Base-by-base conservation (phyloP, 495 filamentous ascomycete genomes). In the Hypoxylon subgilvum region DNA sequence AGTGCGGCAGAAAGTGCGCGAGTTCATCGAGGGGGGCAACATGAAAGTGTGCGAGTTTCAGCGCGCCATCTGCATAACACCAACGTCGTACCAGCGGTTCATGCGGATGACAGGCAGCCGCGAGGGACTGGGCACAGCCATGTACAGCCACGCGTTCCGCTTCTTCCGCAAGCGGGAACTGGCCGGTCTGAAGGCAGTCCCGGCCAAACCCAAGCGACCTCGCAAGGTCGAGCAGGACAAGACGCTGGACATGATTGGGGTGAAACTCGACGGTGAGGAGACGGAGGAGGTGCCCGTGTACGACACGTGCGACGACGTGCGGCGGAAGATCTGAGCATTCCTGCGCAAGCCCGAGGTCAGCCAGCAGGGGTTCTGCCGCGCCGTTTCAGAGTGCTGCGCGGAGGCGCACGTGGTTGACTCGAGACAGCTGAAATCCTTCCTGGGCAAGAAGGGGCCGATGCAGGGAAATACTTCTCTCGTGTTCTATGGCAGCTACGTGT, bases 301-400 rank as follows among this genome's bases (percentile, higher is more conserved):
- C 67, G 78, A 82, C 53, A 80, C 78, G 19, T 83, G 79, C 59
- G 75, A 84, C 57, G 74, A 78, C 36, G 61, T 84, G 22, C 76
- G 79, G 17, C 69, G 68, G 59, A 83, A 83, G 67, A 79, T 84
- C 42, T 60, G 65, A 17, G 74, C 74, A 2, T 68, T 77, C 41
- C 71, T 85, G 0, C 57, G 51, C 1, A 65, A 75, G 17, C 57
- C 66, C 27, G 68, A 66, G 38, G 65, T 80, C 36, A 79, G 69
- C 0, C 72, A 79, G 65, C 72, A 73, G 30, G 58, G 57, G 16
- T 79, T 84, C 66, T 49, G 69, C 21, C 76, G 76, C 27, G 70
- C 73, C 23, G 62, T 81, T 44, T 57, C 64, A 2, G 71, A 73
- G 32, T 65, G 63, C 16, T 66, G 61, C 57, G 57, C 61, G 21